A percentile compares a stretch with the other conserved stretches of the same genome.
Conservation (phyloP, 352 stramenopile genomes). For the Thalassiosira allenii region DNA sequence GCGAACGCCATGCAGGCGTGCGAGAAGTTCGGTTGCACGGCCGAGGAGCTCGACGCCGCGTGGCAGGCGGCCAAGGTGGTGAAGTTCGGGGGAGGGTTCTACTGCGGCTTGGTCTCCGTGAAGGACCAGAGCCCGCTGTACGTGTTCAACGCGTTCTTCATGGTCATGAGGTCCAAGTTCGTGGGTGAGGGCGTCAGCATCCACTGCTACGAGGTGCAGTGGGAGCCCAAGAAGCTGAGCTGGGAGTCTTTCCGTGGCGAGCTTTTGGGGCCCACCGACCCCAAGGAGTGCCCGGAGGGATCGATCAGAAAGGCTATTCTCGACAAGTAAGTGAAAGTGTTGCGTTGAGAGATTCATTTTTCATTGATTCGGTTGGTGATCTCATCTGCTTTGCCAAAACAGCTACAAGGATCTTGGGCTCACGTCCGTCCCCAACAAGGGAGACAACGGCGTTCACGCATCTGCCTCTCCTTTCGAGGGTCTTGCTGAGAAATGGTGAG, state of each 20-base stretch:
- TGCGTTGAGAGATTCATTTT: too few species aligned
- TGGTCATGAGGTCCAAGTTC: conserved; percentile 87
- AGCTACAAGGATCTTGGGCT: conserved; percentile 83
- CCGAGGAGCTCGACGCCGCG: conserved; percentile 74
- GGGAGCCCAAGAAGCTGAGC: conserved; percentile 74
- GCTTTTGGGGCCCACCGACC: conserved; percentile 87
- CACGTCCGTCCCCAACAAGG: conserved; percentile 80
- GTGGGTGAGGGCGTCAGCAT: conserved; percentile 80
- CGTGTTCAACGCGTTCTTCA: conserved; percentile 91
- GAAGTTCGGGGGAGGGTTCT: conserved; percentile 89
- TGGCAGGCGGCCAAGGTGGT: conserved; percentile 85
- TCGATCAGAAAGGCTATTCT: conserved; percentile 85
- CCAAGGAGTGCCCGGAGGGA: conserved; percentile 75
- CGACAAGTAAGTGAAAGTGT: conserved; percentile 64
- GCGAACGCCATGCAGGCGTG: conserved; percentile 87
- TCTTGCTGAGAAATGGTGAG: conserved; percentile 82
- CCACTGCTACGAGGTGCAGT: conserved; percentile 88
- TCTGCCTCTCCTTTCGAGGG: conserved; percentile 87
- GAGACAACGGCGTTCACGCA: conserved; percentile 88
- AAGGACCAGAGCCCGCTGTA: conserved; percentile 81
- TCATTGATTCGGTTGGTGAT: too few species aligned
- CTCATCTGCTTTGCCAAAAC: too few species aligned
- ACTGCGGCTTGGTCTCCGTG: conserved; percentile 74
- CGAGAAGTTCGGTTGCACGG: conserved; percentile 79
- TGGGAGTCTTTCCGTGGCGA: conserved; percentile 86